Conservation (phyloP, 2,329 filamentous ascomycete species). For the Fusarium newnesense region DNA sequence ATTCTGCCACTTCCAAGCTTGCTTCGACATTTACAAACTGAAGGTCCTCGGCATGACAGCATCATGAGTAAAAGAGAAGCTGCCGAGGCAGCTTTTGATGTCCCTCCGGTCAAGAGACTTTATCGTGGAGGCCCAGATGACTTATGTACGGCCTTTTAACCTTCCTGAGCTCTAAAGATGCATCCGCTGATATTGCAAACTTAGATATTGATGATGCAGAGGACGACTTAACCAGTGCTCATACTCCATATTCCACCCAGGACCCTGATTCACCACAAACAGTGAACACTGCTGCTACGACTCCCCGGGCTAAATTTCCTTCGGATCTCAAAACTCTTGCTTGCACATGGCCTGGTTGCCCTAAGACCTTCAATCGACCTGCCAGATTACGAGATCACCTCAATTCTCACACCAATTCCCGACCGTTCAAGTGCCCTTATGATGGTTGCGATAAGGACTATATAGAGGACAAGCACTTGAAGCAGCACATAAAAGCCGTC, state of each 20-base stretch:
- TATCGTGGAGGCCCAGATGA: conserved; percentile 28
- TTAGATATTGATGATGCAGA: conserved; percentile 48
- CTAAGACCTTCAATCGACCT: conserved; percentile 88
- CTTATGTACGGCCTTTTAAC: conserved; percentile 34
- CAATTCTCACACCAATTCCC: conserved; percentile 85
- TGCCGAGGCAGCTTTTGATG: conserved; percentile 35
- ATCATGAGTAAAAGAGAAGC: conserved; percentile 51
- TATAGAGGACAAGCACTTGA: conserved; percentile 85
- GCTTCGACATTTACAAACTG: conserved; percentile 14
- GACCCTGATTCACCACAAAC: conserved; percentile 48
- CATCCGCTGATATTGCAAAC: conserved; percentile 16
- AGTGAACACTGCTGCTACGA: conserved; percentile 47
- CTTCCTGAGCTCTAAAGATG: background rate
- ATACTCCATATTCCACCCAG: conserved; percentile 49
- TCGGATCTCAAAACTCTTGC: conserved; percentile 80
- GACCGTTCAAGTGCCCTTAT: conserved; percentile 79
- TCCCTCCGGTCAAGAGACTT: conserved; percentile 44
- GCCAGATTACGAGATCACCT: conserved; percentile 83
- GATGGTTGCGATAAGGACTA: conserved; percentile 84
- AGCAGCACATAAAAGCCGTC: conserved; percentile 84
- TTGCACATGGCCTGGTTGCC: conserved; percentile 79
- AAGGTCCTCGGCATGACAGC: conserved; percentile 30
- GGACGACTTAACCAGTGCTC: conserved; percentile 47
- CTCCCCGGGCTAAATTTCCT: conserved; percentile 66
- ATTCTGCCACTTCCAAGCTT: conserved; percentile 47